Evolutionary conservation across 768 basidiomycete species (phyloP), one percentile per base, ranked within the genome.

Genomic region (Pilatotrama ljubarskyi): DNA sequence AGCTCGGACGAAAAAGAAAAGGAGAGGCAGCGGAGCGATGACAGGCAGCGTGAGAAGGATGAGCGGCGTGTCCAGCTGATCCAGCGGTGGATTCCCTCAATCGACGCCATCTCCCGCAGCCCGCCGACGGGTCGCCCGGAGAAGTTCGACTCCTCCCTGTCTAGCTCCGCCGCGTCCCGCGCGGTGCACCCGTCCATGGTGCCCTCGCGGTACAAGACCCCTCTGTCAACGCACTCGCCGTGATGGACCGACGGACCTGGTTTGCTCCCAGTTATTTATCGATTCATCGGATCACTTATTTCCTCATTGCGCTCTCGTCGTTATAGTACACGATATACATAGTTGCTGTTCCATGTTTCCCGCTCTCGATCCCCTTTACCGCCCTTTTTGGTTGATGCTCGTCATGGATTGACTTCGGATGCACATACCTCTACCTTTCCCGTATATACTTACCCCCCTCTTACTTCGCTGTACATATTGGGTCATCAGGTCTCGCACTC

Each of bases 21-120:
- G 65, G 66, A 68, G 64, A 68, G 65, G 56, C 64, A 63, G 62
- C 59, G 58, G 55, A 74, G 78, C 62, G 74, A 77, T 68, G 64
- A 68, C 59, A 61, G 53, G 22, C 63, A 66, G 63, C 59, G 58
- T 55, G 76, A 81, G 63, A 75, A 77, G 70, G 63, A 69, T 49
- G 64, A 52, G n/a, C 58, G 63, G 54, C 68, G 64, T 41, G 63
- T 63, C 18, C 66, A 68, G 66, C 63, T 69, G 20, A 82, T 85
- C 43, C 85, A 87, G 68, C 80, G 84, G 61, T 88, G 87, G 87
- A 75, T 88, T 44, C 87, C 87, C 14, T 78, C 80, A 29, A 73
- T 59, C 41, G 63, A 66, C 38, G 60, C 63, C 9, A 13, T 63
- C 38, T 55, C 62, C 11, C 48, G 53, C 25, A 63, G 77, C 41